Conservation (phyloP, 2,329 filamentous ascomycete genomes). For the Ophiostoma tasmaniense region DNA sequence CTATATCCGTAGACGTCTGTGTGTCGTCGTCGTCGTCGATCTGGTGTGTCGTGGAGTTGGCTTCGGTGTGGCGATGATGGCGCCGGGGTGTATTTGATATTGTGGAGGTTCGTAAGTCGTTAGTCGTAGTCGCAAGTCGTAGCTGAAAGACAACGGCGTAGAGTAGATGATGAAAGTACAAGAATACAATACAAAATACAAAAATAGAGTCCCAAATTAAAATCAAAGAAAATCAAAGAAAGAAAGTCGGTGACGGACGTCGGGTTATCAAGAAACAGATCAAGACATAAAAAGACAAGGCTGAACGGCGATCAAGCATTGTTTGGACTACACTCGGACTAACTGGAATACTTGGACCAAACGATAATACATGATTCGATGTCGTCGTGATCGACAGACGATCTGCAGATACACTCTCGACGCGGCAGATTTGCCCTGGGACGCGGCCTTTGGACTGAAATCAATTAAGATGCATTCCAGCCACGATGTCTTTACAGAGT, state of each 20-base stretch:
- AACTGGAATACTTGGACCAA: neutral
- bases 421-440: neutral
- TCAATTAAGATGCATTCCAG: conserved; percentile 3
- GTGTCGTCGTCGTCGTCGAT: neutral
- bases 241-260: neutral
- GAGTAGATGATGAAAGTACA: neutral
- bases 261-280: neutral
- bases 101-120: neutral
- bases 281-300: neutral
- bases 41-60: neutral
- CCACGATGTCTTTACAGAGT: neutral
- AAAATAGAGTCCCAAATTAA: neutral
- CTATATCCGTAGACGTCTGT: neutral
- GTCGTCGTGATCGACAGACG: neutral
- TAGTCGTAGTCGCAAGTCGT: neutral
- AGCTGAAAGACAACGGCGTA: neutral
- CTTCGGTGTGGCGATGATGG: conserved; percentile 1
- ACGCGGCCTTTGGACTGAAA: neutral
- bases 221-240: neutral
- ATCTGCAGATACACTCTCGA: conserved; percentile 1
- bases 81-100: neutral
- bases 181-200: neutral
- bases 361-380: neutral
- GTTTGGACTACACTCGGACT: neutral
- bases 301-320: neutral